Evolutionary conservation across 176 grass and related monocot genomes (phyloP), one percentile per base, ranked within the genome.

Genomic region (Paspalum notatum): DNA sequence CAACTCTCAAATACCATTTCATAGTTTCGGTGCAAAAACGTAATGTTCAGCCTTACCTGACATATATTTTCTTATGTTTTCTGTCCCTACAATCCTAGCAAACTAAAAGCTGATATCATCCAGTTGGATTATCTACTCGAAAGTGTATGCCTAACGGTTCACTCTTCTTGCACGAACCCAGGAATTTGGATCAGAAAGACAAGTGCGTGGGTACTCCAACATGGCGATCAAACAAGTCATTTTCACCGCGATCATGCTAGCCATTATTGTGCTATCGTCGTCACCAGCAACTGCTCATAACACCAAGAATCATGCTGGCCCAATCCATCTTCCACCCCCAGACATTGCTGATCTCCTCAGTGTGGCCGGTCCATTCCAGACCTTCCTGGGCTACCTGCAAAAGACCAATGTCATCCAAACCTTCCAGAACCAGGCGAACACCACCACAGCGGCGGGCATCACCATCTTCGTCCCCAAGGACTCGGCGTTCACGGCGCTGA

Each of bases 371-470:
- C 90, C 92, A 5, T 98, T 94, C 59, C 27, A 77, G 40, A 93
- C 84, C 38, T 98, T 95, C 81, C 88, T 98, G 45, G 61, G 58
- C 43, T 94, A 91, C 71, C 84, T 94, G 40, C 67, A 91, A 5
- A 73, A 89, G 69, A 95, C 92, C 14, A 62, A 78, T 7, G 92
- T 91, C 66, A 74, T 98, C 0, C 62, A 88, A 25, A 98, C 95
- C 2, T 98, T 98, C 74, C 95, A 98, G 74, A 76, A 65, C 52
- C 90, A 95, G 78, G 95, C 95, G 13, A 89, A 98, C 74, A 62
- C 83, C 81, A 91, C 88, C 43, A 85, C 89, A 22, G 68, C 71
- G 21, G 68, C 71, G n/a, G 92, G 95, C 53, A 85, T 98, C 83
- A 94, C 90, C 69, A 79, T 98, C 49, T 98, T 95, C 12, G 92